Percentiles rank a stretch among this genome's conserved stretches.
Conservation (phyloP, 1,284 basidiomycete genomes). For the Cerioporus squamosus region DNA sequence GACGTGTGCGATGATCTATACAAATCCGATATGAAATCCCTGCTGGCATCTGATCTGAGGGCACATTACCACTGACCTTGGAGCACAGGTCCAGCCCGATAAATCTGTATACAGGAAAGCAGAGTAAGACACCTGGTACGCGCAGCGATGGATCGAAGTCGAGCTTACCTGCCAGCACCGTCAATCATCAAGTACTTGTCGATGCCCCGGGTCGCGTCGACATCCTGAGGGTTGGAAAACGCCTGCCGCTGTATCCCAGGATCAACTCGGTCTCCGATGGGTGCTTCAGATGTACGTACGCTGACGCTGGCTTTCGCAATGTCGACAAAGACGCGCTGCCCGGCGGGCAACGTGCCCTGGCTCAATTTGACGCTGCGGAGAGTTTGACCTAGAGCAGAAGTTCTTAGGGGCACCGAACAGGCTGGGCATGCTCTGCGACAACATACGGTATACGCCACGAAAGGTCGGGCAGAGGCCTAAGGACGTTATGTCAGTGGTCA, state of each 20-base stretch:
- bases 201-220: constrained; percentile 50
- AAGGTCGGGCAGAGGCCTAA: constrained; percentile 56
- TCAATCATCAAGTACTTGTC: constrained; percentile 59
- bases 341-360: constrained; percentile 45
- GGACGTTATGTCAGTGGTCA: neutral
- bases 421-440: neutral
- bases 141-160: neutral
- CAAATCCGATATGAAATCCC: neutral
- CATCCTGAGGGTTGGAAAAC: constrained; percentile 46
- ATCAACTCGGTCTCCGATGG: too few relatives aligned
- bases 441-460: constrained; percentile 54
- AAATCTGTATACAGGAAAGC: constrained; percentile 33
- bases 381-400: constrained; percentile 44
- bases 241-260: constrained; percentile 30
- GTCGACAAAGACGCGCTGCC: constrained; percentile 63
- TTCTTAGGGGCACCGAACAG: neutral
- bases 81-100: constrained; percentile 61
- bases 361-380: constrained; percentile 48
- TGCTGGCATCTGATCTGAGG: too few relatives aligned
- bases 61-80: constrained; percentile 41
- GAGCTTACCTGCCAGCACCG: constrained; percentile 51
- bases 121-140: neutral
- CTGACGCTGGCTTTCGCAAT: constrained; percentile 57
- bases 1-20: constrained; percentile 48
- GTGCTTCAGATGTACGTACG: constrained; percentile 37